Conservation (phyloP, 352 stramenopile species). For the Globisporangium apiculatum region DNA sequence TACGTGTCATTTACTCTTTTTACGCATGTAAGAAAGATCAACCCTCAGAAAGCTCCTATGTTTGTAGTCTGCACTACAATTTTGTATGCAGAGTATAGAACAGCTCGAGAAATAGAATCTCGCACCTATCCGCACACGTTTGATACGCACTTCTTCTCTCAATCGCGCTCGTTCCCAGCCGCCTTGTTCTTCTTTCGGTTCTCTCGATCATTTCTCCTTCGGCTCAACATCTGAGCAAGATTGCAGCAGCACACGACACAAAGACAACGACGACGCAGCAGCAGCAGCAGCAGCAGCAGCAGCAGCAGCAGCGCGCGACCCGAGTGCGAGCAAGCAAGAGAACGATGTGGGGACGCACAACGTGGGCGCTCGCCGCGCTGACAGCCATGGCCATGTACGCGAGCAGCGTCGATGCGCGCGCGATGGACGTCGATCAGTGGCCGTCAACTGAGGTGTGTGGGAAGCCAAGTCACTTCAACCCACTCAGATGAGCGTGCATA, state of each 20-base stretch:
- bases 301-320: no score
- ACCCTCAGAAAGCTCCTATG: no score
- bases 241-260: constrained; percentile 1
- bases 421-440: constrained; percentile 81
- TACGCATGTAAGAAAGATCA: no score
- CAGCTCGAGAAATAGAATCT: no score
- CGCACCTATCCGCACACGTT: no score
- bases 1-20: no score
- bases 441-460: constrained; percentile 65
- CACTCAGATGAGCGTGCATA: neutral
- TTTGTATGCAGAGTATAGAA: no score
- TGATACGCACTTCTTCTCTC: no score
- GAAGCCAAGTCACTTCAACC: neutral
- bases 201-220: constrained; percentile 1
- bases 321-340: neutral
- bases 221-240: constrained; percentile 4
- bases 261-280: no score
- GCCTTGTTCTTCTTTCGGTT: constrained; percentile 2
- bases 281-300: no score
- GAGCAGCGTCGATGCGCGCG: constrained; percentile 19
- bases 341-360: constrained; percentile 8
- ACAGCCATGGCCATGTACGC: constrained; percentile 20
- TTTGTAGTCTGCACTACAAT: no score
- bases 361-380: constrained; percentile 8
- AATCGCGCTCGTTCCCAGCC: no score